These are phyloP conservation scores for Macaranga tanarius DNA, from an alignment of 441 rosid species.

Conservation along the genomic window DNA sequence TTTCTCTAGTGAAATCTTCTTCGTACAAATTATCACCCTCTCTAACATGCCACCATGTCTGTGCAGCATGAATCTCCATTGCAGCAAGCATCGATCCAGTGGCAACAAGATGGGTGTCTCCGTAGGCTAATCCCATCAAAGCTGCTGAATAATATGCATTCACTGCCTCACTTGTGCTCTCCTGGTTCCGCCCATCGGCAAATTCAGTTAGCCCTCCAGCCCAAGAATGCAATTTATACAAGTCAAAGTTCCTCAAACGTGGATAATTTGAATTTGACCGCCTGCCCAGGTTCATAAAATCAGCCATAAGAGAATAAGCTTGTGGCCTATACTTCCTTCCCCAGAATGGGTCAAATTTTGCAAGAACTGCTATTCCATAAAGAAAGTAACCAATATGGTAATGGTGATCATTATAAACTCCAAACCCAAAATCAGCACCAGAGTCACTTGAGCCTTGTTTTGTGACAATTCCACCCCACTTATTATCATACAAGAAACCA, in stretches of 20 bases:
- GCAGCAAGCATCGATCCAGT: slow-evolving; percentile 65
- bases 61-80: slow-evolving; percentile 86
- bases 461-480: slow-evolving; percentile 90
- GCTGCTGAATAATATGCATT: slow-evolving; percentile 90
- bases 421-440: slow-evolving; percentile 89
- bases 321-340: slow-evolving; percentile 79
- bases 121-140: slow-evolving; percentile 85
- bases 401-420: slow-evolving; percentile 77
- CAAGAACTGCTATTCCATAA: slow-evolving; percentile 83
- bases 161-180: slow-evolving; percentile 93
- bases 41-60: slow-evolving; percentile 90
- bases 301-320: slow-evolving; percentile 83
- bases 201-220: slow-evolving; percentile 92
- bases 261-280: slow-evolving; percentile 52
- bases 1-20: slow-evolving; percentile 68
- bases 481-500: slow-evolving; percentile 74
- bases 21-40: slow-evolving; percentile 56
- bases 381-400: slow-evolving; percentile 88
- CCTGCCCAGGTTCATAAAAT: slow-evolving; percentile 72
- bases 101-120: slow-evolving; percentile 73
- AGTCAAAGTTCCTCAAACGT: slow-evolving; percentile 79
- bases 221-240: slow-evolving; percentile 92
- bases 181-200: slow-evolving; percentile 84
- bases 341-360: slow-evolving; percentile 80
- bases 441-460: slow-evolving; percentile 68